These are phyloP conservation scores for Wickerhamomyces canadensis DNA, from an alignment of 805 yeast species.

Conservation along the genomic window DNA sequence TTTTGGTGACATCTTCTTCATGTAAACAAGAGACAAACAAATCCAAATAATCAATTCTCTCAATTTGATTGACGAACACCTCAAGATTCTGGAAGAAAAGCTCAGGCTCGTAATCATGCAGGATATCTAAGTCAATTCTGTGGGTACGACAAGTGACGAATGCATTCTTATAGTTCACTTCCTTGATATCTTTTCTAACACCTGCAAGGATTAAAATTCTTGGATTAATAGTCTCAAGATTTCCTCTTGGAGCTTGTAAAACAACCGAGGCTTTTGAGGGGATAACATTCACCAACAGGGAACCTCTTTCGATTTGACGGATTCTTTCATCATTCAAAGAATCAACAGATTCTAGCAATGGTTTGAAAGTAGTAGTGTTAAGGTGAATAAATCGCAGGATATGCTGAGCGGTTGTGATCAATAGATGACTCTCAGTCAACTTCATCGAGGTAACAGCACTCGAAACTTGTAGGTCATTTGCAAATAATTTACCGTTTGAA, in stretches of 20 bases:
- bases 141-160: constrained; percentile 82
- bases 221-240: constrained; percentile 89
- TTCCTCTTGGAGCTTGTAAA: constrained; percentile 94
- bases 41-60: constrained; percentile 71
- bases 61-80: constrained; percentile 63
- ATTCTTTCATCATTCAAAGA: constrained; percentile 67
- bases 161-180: constrained; percentile 60
- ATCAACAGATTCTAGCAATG: constrained; percentile 33
- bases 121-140: constrained; percentile 82
- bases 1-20: constrained; percentile 77
- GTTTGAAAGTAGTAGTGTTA: constrained; percentile 34
- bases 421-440: constrained; percentile 62
- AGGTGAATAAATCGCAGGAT: constrained; percentile 78
- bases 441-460: constrained; percentile 79
- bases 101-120: constrained; percentile 81
- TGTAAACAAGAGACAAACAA: constrained; percentile 79
- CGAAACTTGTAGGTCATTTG: constrained; percentile 52
- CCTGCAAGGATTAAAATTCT: constrained; percentile 85
- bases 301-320: constrained; percentile 88
- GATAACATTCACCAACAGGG: constrained; percentile 71
- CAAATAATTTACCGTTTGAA: constrained; percentile 66
- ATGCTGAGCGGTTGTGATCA: constrained; percentile 86
- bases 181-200: constrained; percentile 64
- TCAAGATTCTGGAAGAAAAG: constrained; percentile 60
- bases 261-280: constrained; percentile 81